These are phyloP conservation scores for Nothophoma quercina DNA, from an alignment of 2,329 filamentous ascomycete genomes.

Conservation along the genomic window DNA sequence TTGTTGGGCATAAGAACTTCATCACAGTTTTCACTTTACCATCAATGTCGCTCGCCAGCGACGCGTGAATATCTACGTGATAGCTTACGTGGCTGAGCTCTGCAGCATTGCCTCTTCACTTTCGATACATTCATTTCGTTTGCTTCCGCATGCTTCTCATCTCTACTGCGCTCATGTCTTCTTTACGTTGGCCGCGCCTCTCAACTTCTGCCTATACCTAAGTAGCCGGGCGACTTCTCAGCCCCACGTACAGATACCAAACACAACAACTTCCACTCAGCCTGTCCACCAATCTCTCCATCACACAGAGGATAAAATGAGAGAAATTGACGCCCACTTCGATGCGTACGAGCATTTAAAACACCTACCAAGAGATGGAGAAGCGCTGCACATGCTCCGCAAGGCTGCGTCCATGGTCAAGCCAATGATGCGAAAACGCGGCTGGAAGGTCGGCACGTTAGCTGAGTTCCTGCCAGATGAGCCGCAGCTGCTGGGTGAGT, in stretches of 20 bases:
- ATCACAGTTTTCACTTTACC: slow-evolving; percentile 5
- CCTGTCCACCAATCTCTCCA: neutral
- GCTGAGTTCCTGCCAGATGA: slow-evolving; percentile 86
- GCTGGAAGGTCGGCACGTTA: slow-evolving; percentile 80
- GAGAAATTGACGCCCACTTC: slow-evolving; percentile 58
- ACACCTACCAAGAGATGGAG: slow-evolving; percentile 53
- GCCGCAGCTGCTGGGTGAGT: slow-evolving; percentile 72
- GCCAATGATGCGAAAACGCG: slow-evolving; percentile 88
- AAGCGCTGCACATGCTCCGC: slow-evolving; percentile 68
- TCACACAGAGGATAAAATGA: slow-evolving; percentile 34
- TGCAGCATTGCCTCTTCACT: slow-evolving; percentile 21
- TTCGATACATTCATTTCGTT: slow-evolving; percentile 13
- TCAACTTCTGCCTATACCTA: neutral
- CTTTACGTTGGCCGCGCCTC: neutral
- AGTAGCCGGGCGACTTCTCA: neutral
- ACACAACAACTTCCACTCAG: neutral
- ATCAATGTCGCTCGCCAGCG: slow-evolving; percentile 19
- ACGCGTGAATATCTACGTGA: slow-evolving; percentile 32
- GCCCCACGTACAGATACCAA: neutral
- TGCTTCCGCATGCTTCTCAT: slow-evolving; percentile 13
- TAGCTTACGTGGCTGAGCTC: slow-evolving; percentile 35
- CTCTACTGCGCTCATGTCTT: slow-evolving; percentile 10
- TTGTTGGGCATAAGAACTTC: slow-evolving; percentile 2
- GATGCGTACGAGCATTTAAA: slow-evolving; percentile 59
- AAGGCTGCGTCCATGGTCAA: slow-evolving; percentile 90